A percentile compares a stretch with the other conserved stretches of the same genome.
Evolutionary conservation across 495 filamentous ascomycete genomes (phyloP).

Genomic region (Staphylotrichum longicolle): DNA sequence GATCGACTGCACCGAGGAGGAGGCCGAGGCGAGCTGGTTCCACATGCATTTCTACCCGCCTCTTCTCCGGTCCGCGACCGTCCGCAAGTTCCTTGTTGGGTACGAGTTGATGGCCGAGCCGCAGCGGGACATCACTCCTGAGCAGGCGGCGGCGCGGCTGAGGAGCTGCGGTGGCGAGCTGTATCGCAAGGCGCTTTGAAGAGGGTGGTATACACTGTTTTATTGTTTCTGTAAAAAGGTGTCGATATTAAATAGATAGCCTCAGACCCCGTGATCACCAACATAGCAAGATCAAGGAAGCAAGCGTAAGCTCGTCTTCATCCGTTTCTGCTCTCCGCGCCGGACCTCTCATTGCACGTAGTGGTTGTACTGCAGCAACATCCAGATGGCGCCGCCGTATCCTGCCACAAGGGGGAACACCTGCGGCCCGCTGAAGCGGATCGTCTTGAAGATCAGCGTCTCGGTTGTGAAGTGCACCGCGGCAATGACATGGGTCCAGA

Average conservation of each 20-base stretch:
- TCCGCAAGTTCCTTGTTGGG: conserved; percentile 93
- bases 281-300: background rate
- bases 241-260: conserved; percentile 17
- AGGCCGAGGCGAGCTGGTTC: conserved; percentile 82
- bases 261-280: conserved; percentile 6
- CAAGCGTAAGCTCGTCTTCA: background rate
- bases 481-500: conserved; percentile 79
- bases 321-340: too few relatives aligned
- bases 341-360: conserved; percentile 50
- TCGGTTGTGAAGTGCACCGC: conserved; percentile 78
- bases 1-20: conserved; percentile 76
- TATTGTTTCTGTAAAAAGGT: background rate
- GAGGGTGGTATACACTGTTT: background rate
- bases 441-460: conserved; percentile 70
- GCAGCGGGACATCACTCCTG: conserved; percentile 95
- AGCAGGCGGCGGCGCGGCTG: conserved; percentile 83
- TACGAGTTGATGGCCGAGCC: conserved; percentile 96
- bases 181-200: conserved; percentile 67
- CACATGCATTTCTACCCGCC: conserved; percentile 98
- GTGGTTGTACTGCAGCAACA: conserved; percentile 65
- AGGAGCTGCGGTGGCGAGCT: conserved; percentile 73
- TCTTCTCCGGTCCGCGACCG: conserved; percentile 84
- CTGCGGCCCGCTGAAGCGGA: conserved; percentile 65
- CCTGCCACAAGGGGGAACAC: conserved; percentile 71
- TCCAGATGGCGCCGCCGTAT: conserved; percentile 71